Evolutionary conservation across 1,284 basidiomycete species (phyloP), one percentile per base, ranked within the genome.

Genomic region (Boletellus deceptivus): DNA sequence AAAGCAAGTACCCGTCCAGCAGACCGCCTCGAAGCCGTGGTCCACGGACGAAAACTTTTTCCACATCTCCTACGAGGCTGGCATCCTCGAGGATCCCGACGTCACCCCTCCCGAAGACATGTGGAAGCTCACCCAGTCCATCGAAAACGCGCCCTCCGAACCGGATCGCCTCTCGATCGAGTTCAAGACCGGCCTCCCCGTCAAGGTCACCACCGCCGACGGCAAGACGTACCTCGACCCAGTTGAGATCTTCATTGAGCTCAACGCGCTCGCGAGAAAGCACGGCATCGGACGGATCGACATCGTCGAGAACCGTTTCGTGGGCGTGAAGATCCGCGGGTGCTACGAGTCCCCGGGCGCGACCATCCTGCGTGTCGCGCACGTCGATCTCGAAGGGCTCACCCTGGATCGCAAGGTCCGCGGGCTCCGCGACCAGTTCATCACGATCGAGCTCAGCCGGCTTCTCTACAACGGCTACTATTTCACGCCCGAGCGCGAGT

Each of bases 41-140:
- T 98, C 95, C 10, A 99, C 96, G 14, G 93, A 98, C 72, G 97
- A 98, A 76, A 99, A 99, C 77, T 79, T 99, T 50, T 98, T 97
- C 87, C 96, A 99, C 79, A 99, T 98, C 72, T 99, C 95, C 20
- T 99, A 98, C 76, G 96, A 99, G 74, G 96, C 96, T 29, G 96
- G 96, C 52, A 98, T 99, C 70, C 86, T 99, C 58, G 97, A 99
- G 72, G 91, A 99, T 71, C 96, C 96, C 60, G 84, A 97, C 79
- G 87, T 79, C 56, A 98, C 94, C 9, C 96, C 97, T 50, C 96
- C 96, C 27, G 72, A 74, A n/a, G 96, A 99, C 78, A 99, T 99
- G 96, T 99, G 97, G 96, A 98, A 98, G 73, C 85, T 99, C 60
- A 98, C 93, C 56, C 79, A 81, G 57, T 81, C 89, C 31, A 89